Percentiles rank a stretch among this genome's conserved stretches.
These are phyloP conservation scores for Debaryomycetaceae sp. DNA, from an alignment of 1,139 yeast species.

Conservation along the genomic window DNA sequence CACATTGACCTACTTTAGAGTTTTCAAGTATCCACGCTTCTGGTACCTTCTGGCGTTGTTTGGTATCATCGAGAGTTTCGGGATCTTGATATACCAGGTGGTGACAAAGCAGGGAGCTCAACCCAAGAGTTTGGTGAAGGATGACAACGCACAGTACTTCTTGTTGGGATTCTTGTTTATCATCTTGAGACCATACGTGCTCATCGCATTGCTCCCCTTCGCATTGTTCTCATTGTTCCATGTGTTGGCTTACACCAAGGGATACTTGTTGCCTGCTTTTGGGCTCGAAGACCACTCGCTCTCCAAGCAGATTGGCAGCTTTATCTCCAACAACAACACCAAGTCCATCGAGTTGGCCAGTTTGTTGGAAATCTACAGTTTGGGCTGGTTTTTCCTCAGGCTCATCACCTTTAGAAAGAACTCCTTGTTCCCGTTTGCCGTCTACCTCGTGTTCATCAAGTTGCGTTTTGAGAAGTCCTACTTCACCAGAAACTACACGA, in stretches of 20 bases:
- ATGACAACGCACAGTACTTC: constrained; percentile 52
- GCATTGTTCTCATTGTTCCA: constrained; percentile 60
- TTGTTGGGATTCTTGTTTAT: constrained; percentile 39
- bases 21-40: constrained; percentile 26
- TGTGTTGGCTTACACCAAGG: constrained; percentile 54
- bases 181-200: constrained; percentile 41
- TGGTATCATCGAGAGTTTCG: constrained; percentile 72
- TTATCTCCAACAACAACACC: constrained; percentile 64
- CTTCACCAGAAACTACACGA: constrained; percentile 68
- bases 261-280: constrained; percentile 64
- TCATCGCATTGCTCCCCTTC: constrained; percentile 43
- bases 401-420: constrained; percentile 62
- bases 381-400: constrained; percentile 47
- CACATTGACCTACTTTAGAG: constrained; percentile 40
- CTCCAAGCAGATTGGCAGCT: constrained; percentile 42
- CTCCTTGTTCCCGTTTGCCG: constrained; percentile 57
- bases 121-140: constrained; percentile 20
- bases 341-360: constrained; percentile 71
- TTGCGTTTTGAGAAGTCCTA: constrained; percentile 74
- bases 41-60: constrained; percentile 62
- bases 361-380: constrained; percentile 59
- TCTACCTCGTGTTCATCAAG: constrained; percentile 68
- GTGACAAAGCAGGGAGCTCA: constrained; percentile 38
- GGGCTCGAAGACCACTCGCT: constrained; percentile 43
- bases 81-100: constrained; percentile 66